Base-by-base conservation (phyloP, 2,329 filamentous ascomycete species). In the Hypoxylon sp. region DNA sequence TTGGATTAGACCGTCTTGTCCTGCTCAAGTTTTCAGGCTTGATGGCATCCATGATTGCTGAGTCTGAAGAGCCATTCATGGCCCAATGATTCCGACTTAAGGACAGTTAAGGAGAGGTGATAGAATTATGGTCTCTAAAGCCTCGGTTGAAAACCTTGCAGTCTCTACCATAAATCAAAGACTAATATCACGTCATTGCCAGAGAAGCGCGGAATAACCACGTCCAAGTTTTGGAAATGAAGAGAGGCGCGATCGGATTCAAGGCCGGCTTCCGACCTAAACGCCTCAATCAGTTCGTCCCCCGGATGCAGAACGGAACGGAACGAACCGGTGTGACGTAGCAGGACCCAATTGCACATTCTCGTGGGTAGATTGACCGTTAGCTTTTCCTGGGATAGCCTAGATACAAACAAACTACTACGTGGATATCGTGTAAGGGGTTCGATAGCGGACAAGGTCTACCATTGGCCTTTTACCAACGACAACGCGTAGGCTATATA, bases 1-100 rank as follows among this genome's bases (percentile, higher is more conserved):
- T 49, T 50, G 13, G 58, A 61, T 40, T 66, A 42, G 20, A 20
- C 42, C 11, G 33, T 31, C 13, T 6, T 14, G 20, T 48, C 20
- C 25, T 11, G 14, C 8, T 35, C 6, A 2, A n/a, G 11, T 5
- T 37, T 2, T 42, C 22, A 22, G 3, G 6, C 8, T 6, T n/a
- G 35, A 17, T 22, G 17, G 4, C n/a, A 7, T 44, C 37, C 17
- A n/a, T 44, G n/a, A n/a, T 22, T 30, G 8, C 22, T 48, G 25
- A 30, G 14, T 55, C 27, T 11, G 11, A 30, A 10, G n/a, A 14
- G 35, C 6, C 13, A 35, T 17, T n/a, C n/a, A 6, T 33, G 22
- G 20, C 7, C 13, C 35, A 13, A 31, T 10, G 42, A 27, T 13
- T 14, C 27, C 27, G 2, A 7, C 25, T 56, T 27, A 2, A 14